Conservation (phyloP, 106 monocot genomes). For the Acorus calamus region DNA sequence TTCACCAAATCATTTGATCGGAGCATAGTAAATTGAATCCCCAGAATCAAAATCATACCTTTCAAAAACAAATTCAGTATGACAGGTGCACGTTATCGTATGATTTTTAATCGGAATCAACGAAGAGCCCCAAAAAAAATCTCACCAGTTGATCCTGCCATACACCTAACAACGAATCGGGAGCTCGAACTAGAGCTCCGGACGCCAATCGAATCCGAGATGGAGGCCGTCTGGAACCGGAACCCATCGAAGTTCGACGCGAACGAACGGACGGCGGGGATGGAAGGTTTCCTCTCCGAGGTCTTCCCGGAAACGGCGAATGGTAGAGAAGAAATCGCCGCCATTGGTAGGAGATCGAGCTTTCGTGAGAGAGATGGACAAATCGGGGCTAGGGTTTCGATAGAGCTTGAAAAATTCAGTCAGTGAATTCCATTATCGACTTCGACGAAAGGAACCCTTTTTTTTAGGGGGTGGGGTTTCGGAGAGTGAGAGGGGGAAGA, state of each 20-base stretch:
- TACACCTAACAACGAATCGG: conserved; percentile 29
- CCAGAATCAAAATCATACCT: too few species aligned
- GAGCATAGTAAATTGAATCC: too few species aligned
- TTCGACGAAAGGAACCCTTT: too few species aligned
- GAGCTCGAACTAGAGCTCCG: conserved; percentile 7
- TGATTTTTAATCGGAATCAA: too few species aligned
- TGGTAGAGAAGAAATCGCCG: conserved; percentile 31
- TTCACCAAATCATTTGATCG: too few species aligned
- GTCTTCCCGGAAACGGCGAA: conserved; percentile 19
- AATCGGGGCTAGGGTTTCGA: background rate
- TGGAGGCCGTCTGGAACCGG: background rate
- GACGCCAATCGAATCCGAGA: background rate
- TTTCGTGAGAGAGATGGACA: background rate
- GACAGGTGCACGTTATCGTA: too few species aligned
- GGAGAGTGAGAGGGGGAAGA: too few species aligned
- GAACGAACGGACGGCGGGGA: conserved; percentile 2
- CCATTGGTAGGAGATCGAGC: conserved; percentile 7
- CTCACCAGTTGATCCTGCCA: conserved; percentile 19
- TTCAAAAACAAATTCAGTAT: too few species aligned
- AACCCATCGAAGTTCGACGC: background rate
- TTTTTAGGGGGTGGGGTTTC: too few species aligned
- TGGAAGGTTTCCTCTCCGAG: conserved; percentile 7
- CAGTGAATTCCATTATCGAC: too few species aligned
- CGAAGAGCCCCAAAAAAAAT: background rate
- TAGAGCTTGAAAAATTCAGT: background rate